Evolutionary conservation across 2,329 filamentous ascomycete species (phyloP).

Genomic region (Botrytis medusae): DNA sequence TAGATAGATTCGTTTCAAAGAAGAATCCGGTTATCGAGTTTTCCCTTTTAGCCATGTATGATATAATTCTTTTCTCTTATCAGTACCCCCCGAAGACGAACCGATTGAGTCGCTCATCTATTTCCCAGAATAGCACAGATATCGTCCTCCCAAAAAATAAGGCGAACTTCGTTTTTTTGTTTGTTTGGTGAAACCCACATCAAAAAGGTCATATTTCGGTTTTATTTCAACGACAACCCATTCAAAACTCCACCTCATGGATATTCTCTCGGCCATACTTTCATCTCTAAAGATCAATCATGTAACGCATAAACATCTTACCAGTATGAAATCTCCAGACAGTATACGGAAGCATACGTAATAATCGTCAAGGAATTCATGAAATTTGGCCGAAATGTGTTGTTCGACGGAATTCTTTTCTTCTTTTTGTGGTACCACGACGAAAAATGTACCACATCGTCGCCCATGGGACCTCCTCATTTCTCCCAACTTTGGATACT

Average conservation of each 20-base stretch:
- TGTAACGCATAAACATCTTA: slow-evolving; percentile 11
- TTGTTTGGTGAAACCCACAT: slow-evolving; percentile 14
- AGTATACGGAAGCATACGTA: not conserved
- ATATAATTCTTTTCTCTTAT: not conserved
- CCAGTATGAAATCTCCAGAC: not conserved
- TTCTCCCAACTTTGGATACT: slow-evolving; percentile 8
- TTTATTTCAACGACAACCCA: slow-evolving; percentile 10
- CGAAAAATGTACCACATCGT: not conserved
- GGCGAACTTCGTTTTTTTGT: not conserved
- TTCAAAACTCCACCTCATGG: slow-evolving; percentile 16
- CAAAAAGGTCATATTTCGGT: slow-evolving; percentile 18
- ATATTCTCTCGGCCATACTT: slow-evolving; percentile 18
- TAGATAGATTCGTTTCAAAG: not conserved
- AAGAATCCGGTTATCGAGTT: not conserved
- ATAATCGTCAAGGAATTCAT: not conserved
- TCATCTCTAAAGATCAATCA: not conserved
- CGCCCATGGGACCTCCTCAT: slow-evolving; percentile 19
- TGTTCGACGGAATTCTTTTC: not conserved
- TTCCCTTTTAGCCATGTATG: not conserved
- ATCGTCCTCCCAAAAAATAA: not conserved
- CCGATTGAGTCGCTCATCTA: not conserved
- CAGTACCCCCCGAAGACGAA: not conserved
- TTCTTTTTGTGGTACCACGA: slow-evolving; percentile 7
- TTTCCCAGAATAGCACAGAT: slow-evolving; percentile 3
- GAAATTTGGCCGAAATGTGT: slow-evolving; percentile 9